Evolutionary conservation across 306 rosid species (phyloP), one percentile per base, ranked within the genome.

Genomic region (Dalbergia cultrata): DNA sequence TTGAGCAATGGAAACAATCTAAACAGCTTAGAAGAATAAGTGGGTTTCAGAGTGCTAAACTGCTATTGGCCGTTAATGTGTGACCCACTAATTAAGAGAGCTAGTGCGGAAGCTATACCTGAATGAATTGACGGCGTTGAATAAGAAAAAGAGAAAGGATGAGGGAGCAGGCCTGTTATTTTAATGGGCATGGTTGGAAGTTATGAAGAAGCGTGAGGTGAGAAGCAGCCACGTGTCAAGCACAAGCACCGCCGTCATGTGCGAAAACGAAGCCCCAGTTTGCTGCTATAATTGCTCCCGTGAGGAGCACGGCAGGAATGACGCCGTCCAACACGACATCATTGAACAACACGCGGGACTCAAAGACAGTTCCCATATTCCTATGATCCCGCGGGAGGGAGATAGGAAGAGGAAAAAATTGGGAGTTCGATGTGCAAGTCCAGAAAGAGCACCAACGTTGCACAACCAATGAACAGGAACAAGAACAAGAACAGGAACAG

Each of bases 371-470:
- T 53, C 3, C 58, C 19, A 44, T 0, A 11, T 9, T 44, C 13
- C 50, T 44, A 44, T 44, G 13, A 44, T 44, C 13, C 50, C 13
- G 11, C 50, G n/a, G 13, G n/a, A 13, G 7, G n/a, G n/a, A 13
- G n/a, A 8, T 16, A 49, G 54, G 6, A 13, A 35, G 37, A 9
- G 41, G 8, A 13, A 13, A 4, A 21, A 14, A 49, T 31, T 33
- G 17, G 6, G 4, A 39, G 13, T 61, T 74, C 81, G 22, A 95
- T 96, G 99, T 96, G 97, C 97, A 72, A 53, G 16, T 22, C 92
- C 11, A 96, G 87, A 84, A 87, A 78, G 12, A 89, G 91, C 89
- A 82, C 90, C 58, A 77, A 70, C 64, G 97, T 77, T 34, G 74
- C 87, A 11, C 83, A 83, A 75, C 91, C 97, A 65, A 72, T 19